Base-by-base conservation (phyloP, 2,329 filamentous ascomycete genomes). In the Clonostachys sp. region DNA sequence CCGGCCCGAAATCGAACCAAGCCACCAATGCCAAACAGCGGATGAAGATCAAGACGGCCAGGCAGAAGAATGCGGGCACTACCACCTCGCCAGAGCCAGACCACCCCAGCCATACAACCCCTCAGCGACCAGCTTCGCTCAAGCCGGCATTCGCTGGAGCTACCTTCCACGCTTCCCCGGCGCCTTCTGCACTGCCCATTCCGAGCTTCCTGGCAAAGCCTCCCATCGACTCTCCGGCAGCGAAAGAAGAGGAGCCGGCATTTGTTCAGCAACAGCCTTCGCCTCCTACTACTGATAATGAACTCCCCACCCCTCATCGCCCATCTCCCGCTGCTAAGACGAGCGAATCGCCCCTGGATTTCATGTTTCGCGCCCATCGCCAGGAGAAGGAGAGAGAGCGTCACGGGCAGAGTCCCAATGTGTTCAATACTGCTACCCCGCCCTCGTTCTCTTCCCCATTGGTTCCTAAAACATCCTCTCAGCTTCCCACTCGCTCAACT, bases 111-210 rank as follows among this genome's bases (percentile, higher is more conserved):
- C 68, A 68, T 43, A 80, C 75, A 16, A 67, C 59, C 18, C 65
- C 66, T 16, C 58, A 61, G 12, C 70, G 74, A 45, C 69, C 68
- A 14, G 60, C 61, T 9, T 62, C 67, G 33, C 39, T 41, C n/a
- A 77, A 75, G 59, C 68, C 68, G 44, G 84, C 86, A 42, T 99
- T 96, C 68, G 94, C 94, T 38, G 94, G 92, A 13, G 87, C 92
- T 34, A 95, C 91, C 6, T 99, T 97, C 65, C 91, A 96, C 66
- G 89, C 91, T 39, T 97, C 94, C 9, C 94, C 94, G 17, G 92
- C 91, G 2, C 87, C 94, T 1, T 95, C 91, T 9, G 84, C 90
- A 20, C 75, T 99, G 34, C 94, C 94, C 1, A 87, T 96, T 49
- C 94, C 94, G 12, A 95, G 87, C 60, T 96, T 96, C 64, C 81